Evolutionary conservation across 2,329 filamentous ascomycete species (phyloP), one percentile per base, ranked within the genome.

Genomic region (Trichoderma aggressivum): DNA sequence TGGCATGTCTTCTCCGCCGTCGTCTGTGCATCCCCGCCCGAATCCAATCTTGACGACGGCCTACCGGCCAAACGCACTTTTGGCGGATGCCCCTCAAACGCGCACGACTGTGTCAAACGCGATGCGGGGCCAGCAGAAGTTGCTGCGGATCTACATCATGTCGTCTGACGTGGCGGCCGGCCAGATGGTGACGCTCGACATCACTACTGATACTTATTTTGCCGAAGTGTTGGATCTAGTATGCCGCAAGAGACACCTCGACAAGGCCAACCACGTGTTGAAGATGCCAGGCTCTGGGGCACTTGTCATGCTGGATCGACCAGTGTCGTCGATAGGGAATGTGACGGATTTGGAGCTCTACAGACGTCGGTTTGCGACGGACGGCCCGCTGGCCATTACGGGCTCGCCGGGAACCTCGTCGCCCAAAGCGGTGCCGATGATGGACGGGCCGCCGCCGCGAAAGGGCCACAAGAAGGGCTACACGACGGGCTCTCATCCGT

Each of bases 201-300:
- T 93, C 59, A 94, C 91, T 0, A 94, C 92, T 0, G 92, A 95
- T 75, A 95, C 91, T 34, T 96, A 94, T 78, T 88, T 96, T 58
- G 92, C 91, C 56, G 92, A 96, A 79, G 89, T 96, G 32, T 89
- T 95, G 65, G 92, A 95, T 77, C 86, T 90, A 74, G 90, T 93
- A 3, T 96, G 93, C 79, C 88, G 90, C 55, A 93, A 92, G 80
- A 86, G 94, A 56, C 89, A 92, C 71, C 84, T 96, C 0, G 93
- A 96, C 79, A 94, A 94, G 82, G 91, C 87, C 21, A 89, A 91
- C 70, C 92, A 94, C 78, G 91, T 95, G 6, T 86, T 97, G 73
- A 94, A 93, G 80, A 86, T 95, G 12, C 90, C 90, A 0, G 89
- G 89, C 16, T 92, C 91, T 3, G 91, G 91, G 18, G 92, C 90